Evolutionary conservation across 2,329 filamentous ascomycete genomes (phyloP).

Genomic region (Fusarium oligoseptatum): DNA sequence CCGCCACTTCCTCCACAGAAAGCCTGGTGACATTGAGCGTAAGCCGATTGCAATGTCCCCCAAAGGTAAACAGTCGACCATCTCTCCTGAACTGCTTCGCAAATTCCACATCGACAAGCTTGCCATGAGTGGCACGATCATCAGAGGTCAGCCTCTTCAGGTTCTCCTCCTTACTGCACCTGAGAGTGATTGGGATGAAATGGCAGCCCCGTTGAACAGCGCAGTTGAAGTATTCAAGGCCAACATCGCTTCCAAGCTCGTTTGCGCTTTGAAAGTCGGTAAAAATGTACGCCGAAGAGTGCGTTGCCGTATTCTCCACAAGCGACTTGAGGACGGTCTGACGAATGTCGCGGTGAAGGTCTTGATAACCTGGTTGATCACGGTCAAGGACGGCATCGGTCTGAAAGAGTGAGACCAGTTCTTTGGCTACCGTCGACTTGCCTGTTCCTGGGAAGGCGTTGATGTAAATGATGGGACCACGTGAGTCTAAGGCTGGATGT

Average conservation of each 20-base stretch:
- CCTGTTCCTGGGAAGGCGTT: background rate
- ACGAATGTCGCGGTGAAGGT: background rate
- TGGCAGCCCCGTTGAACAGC: background rate
- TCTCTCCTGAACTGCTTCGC: no score
- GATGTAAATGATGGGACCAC: background rate
- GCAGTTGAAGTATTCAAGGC: background rate
- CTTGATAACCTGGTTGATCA: background rate
- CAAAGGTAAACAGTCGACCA: no score
- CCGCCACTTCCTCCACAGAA: no score
- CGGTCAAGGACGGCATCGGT: background rate
- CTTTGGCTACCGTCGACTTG: background rate
- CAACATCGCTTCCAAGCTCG: background rate
- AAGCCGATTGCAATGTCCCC: no score
- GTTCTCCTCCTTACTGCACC: background rate
- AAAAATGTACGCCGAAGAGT: background rate
- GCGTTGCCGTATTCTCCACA: background rate
- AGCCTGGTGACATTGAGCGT: no score
- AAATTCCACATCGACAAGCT: background rate
- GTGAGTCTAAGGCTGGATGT: no score
- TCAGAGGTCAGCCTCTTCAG: background rate
- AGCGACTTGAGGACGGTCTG: background rate
- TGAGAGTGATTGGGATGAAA: background rate
- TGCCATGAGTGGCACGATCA: background rate
- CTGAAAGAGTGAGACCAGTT: background rate
- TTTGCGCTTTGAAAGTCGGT: background rate